Evolutionary conservation across 192 early-diverging fungal species (phyloP), one percentile per base, ranked within the genome.

Genomic region (Phlyctochytrium planicorne): DNA sequence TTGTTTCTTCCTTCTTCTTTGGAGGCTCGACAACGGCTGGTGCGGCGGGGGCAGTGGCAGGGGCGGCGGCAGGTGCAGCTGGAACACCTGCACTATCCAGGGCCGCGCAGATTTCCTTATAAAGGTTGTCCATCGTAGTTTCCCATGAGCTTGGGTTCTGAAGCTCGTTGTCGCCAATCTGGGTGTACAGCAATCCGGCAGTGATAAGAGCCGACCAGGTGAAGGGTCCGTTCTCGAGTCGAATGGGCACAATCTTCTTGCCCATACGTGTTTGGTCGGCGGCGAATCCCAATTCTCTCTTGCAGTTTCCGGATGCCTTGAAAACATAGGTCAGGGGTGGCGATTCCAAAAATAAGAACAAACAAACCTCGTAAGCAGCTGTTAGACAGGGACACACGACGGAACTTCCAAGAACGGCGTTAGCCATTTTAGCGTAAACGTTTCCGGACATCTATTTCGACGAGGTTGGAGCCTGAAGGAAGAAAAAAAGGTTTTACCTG

Each of bases 161-260:
- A n/a, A 37, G 20, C 35, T 75, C 56, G 31, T 31, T 24, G 24
- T 52, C 60, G 17, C 32, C 64, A 62, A 75, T 60, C 30, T 40
- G 59, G 6, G 69, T 75, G 55, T 72, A 72, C 57, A 72, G 59
- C 29, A 75, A 40, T 6, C 74, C 74, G 2, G 74, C 71, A 2
- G 74, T 75, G 27, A 75, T 75, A 31, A 77, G 59, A 0, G 75
- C 75, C 3, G 71, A 70, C 75, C 75, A 77, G 16, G 75, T 77
- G 32, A 77, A 75, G 25, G 67, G 60, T 12, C 67, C 67, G n/a
- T 73, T 37, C n/a, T 73, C 70, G 32, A 77, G 56, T 0, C 75
- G 70, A 33, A 77, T 53, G 27, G 75, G 75, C 2, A 77, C 72
- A 50, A 77, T 70, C 53, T 76, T 76, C 33, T 76, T 76, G 1